These are phyloP conservation scores for Oidium heveae DNA, from an alignment of 2,329 filamentous ascomycete genomes.

Conservation along the genomic window DNA sequence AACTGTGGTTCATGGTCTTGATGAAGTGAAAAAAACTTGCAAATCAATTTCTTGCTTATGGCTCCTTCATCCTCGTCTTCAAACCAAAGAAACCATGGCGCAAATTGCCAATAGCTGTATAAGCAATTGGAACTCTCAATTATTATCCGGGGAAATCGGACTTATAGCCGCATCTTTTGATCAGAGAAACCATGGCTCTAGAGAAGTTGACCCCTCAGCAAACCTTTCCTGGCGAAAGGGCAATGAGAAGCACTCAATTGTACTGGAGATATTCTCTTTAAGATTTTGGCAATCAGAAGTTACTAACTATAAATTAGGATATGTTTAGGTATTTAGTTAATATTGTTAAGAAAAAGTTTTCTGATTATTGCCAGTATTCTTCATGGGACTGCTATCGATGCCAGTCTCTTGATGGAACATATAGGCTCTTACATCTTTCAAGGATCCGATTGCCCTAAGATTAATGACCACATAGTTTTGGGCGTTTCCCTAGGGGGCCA, in stretches of 20 bases:
- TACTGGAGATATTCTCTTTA: background rate
- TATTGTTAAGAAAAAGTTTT: background rate
- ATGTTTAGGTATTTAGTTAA: conserved; percentile 35
- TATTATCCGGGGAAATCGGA: conserved; percentile 17
- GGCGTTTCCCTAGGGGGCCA: conserved; percentile 78
- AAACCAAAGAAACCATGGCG: conserved; percentile 47
- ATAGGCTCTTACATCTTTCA: conserved; percentile 51
- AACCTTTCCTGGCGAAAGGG: conserved; percentile 59
- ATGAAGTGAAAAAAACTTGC: conserved; percentile 33
- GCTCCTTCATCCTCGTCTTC: conserved; percentile 63
- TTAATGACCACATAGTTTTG: conserved; percentile 45
- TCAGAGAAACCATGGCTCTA: conserved; percentile 71
- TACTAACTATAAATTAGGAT: conserved; percentile 27
- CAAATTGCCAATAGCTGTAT: conserved; percentile 46
- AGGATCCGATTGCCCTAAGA: conserved; percentile 16
- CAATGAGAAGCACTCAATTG: conserved; percentile 42
- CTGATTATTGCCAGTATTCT: conserved; percentile 25
- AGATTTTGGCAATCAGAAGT: background rate
- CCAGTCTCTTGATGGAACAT: conserved; percentile 48
- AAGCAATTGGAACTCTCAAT: conserved; percentile 34
- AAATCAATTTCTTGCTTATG: conserved; percentile 54
- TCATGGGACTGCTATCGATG: conserved; percentile 49
- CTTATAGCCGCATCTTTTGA: conserved; percentile 71
- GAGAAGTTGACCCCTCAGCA: conserved; percentile 37
- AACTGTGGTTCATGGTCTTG: conserved; percentile 56